Conservation (phyloP, 2,329 filamentous ascomycete species). For the Ceratocystiopsis brevicomis region DNA sequence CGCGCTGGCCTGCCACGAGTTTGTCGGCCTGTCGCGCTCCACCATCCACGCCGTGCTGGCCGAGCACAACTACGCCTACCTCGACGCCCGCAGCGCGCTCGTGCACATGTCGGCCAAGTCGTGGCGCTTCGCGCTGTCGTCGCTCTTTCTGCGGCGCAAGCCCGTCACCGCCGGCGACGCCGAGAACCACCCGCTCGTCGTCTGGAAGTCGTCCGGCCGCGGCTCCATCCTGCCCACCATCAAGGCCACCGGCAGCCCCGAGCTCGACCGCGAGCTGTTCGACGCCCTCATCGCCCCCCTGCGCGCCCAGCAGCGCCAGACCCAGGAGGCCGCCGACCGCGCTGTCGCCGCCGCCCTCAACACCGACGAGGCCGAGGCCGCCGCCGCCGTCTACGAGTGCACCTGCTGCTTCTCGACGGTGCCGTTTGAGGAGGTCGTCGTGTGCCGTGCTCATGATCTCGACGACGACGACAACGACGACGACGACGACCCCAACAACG, state of each 20-base stretch:
- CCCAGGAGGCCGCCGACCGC: constrained; percentile 32
- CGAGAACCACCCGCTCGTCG: constrained; percentile 42
- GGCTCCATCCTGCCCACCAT: constrained; percentile 41
- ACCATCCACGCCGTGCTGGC: constrained; percentile 63
- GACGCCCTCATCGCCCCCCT: constrained; percentile 36
- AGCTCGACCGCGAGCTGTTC: constrained; percentile 44
- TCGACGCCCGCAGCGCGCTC: constrained; percentile 49
- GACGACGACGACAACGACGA: background rate
- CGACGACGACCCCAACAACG: background rate
- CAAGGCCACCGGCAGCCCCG: constrained; percentile 43
- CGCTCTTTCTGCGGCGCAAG: constrained; percentile 45
- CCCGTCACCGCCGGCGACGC: constrained; percentile 21
- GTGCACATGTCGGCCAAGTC: constrained; percentile 51
- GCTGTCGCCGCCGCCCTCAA: constrained; percentile 34
- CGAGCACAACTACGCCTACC: constrained; percentile 64
- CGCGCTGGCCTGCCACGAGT: constrained; percentile 52
- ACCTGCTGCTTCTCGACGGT: constrained; percentile 57
- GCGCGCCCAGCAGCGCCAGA: constrained; percentile 22
- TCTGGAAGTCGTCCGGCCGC: constrained; percentile 38
- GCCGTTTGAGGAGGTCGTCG: constrained; percentile 54
- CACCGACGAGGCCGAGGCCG: constrained; percentile 37
- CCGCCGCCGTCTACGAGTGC: constrained; percentile 46
- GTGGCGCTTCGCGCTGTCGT: constrained; percentile 58
- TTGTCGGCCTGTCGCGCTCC: constrained; percentile 52
- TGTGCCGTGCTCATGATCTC: constrained; percentile 35